Conservation (phyloP, 257 asterid species). For the Ehretia macrophylla region DNA sequence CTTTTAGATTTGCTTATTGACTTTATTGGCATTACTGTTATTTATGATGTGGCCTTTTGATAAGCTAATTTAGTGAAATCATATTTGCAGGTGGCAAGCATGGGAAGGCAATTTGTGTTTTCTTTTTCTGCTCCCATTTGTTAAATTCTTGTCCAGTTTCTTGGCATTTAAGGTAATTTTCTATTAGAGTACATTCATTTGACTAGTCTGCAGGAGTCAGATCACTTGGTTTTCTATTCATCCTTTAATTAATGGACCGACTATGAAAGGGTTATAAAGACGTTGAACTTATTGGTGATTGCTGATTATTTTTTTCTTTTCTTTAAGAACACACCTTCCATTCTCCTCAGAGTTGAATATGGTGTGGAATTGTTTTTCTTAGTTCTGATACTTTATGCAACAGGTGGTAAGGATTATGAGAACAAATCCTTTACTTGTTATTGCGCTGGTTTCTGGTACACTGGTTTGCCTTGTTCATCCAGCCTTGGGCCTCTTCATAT, state of each 20-base stretch:
- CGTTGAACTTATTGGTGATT: too few species aligned
- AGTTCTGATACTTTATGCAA: conserved; percentile 16
- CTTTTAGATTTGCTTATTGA: too few species aligned
- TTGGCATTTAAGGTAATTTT: conserved; percentile 63
- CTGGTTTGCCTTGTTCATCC: conserved; percentile 85
- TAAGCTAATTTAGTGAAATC: too few species aligned
- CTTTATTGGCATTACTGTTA: too few species aligned
- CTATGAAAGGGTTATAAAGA: too few species aligned
- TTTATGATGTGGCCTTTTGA: too few species aligned
- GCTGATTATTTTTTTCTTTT: too few species aligned
- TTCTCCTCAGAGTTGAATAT: too few species aligned
- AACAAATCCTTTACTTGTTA: conserved; percentile 52
- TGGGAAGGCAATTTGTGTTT: conserved; percentile 51
- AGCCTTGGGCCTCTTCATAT: conserved; percentile 75
- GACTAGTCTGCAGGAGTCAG: background rate
- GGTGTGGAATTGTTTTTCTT: background rate
- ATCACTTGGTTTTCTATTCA: background rate
- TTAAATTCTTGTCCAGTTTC: conserved; percentile 42
- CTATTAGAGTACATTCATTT: too few species aligned
- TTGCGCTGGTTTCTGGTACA: conserved; percentile 54
- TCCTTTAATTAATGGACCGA: background rate
- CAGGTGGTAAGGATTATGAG: conserved; percentile 71
- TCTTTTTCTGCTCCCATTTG: conserved; percentile 38
- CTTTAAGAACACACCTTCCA: too few species aligned
- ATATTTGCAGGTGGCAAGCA: conserved; percentile 60